A percentile compares a stretch with the other conserved stretches of the same genome.
phyloP scores from a whole-genome alignment of 1,284 basidiomycete species.

The Vanrija sp. region DNA sequence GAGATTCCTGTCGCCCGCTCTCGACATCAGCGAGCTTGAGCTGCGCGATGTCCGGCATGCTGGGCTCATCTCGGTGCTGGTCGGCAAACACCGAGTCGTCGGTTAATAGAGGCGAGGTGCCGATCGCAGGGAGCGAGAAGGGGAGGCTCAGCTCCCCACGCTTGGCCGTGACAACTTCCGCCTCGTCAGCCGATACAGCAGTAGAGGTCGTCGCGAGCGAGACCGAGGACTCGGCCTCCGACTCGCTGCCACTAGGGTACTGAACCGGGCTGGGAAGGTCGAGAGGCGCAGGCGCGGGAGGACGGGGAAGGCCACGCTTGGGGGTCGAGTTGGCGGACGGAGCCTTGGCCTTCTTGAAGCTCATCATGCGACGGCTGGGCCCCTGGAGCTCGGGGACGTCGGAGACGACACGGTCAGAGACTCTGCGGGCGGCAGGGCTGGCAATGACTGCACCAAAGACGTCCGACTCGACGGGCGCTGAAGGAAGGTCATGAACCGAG shows the following conservation, averaged over 20 bases:
- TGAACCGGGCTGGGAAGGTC: constrained; percentile 37
- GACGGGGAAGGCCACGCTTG: constrained; percentile 7
- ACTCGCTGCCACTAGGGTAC: constrained; percentile 1
- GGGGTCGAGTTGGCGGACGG: not conserved
- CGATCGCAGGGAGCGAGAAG: constrained; percentile 39
- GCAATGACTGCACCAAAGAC: constrained; percentile 14
- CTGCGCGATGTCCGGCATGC: constrained; percentile 5
- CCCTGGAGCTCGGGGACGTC: constrained; percentile 30
- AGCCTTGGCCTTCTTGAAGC: constrained; percentile 10
- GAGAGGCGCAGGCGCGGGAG: constrained; percentile 29
- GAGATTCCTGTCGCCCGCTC: no score
- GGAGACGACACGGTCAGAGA: constrained; percentile 16
- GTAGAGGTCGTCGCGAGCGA: not conserved
- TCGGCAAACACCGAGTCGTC: constrained; percentile 7
- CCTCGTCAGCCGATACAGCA: not conserved
- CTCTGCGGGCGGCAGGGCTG: constrained; percentile 8
- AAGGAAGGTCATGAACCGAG: not conserved
- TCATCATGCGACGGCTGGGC: constrained; percentile 34
- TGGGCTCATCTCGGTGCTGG: constrained; percentile 2
- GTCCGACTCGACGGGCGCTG: not conserved
- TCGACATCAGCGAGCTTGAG: no score
- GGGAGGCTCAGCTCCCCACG: constrained; percentile 29
- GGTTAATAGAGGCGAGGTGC: constrained; percentile 33
- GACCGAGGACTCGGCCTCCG: constrained; percentile 1
- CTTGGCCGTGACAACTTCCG: constrained; percentile 6